Conservation (phyloP, 2,329 filamentous ascomycete species). For the Xylariaceae sp. region DNA sequence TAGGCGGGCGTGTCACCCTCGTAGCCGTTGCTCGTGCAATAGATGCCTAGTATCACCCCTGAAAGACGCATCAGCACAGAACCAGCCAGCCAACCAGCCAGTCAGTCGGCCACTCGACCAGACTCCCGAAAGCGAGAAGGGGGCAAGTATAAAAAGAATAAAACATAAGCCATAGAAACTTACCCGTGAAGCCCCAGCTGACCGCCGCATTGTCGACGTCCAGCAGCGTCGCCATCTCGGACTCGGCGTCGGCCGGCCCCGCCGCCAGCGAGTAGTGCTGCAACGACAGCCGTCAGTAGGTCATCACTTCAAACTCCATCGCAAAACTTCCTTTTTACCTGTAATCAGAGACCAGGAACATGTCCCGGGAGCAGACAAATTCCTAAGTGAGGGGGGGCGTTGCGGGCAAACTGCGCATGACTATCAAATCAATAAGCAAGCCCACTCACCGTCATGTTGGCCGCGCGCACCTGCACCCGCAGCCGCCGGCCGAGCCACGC, state of each 20-base stretch:
- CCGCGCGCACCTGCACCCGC: slow-evolving; percentile 33
- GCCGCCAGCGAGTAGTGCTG: slow-evolving; percentile 36
- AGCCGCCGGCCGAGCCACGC: slow-evolving; percentile 28
- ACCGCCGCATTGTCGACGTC: slow-evolving; percentile 28
- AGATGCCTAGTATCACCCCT: slow-evolving; percentile 43
- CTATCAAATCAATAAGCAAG: too few relatives aligned
- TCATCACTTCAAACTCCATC: too few relatives aligned
- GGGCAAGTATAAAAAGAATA: neutral
- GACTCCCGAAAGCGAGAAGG: too few relatives aligned
- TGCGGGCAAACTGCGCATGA: too few relatives aligned
- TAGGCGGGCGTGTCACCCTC: slow-evolving; percentile 35
- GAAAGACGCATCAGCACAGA: slow-evolving; percentile 7
- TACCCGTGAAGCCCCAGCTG: slow-evolving; percentile 34
- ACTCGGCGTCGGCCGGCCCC: slow-evolving; percentile 25
- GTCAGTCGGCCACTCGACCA: neutral
- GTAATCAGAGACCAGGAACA: too few relatives aligned
- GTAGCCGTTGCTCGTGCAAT: slow-evolving; percentile 44
- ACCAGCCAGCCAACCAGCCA: neutral
- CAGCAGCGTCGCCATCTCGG: slow-evolving; percentile 24
- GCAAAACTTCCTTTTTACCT: too few relatives aligned
- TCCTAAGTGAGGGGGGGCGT: too few relatives aligned
- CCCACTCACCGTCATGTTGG: slow-evolving; percentile 38
- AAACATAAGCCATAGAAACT: slow-evolving; percentile 5
- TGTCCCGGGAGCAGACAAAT: too few relatives aligned
- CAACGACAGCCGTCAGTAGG: too few relatives aligned